These are phyloP conservation scores for Beauveria scarabaeidicola DNA, from an alignment of 2,329 filamentous ascomycete species.

Conservation along the genomic window DNA sequence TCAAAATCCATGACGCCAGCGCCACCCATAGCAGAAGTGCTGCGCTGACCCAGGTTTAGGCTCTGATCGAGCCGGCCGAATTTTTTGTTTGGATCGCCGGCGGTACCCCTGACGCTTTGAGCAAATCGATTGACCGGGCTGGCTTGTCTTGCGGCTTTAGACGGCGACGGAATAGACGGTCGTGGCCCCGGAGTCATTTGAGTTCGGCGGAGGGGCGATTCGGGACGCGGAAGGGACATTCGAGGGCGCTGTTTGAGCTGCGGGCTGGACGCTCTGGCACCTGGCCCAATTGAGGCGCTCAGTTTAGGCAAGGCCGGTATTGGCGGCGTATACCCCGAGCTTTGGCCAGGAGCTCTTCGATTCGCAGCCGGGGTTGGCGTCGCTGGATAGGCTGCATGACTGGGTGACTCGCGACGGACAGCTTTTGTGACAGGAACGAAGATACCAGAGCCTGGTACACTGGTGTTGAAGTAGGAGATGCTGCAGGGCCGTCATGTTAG, in stretches of 20 bases:
- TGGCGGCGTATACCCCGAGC: slow-evolving; percentile 54
- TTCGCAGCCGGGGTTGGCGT: slow-evolving; percentile 58
- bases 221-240: slow-evolving; percentile 75
- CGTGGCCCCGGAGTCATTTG: slow-evolving; percentile 54
- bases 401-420: slow-evolving; percentile 53
- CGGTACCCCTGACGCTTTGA: slow-evolving; percentile 53
- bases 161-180: slow-evolving; percentile 48
- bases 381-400: slow-evolving; percentile 40
- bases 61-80: slow-evolving; percentile 38
- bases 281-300: slow-evolving; percentile 77
- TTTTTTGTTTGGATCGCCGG: slow-evolving; percentile 54
- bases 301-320: slow-evolving; percentile 66
- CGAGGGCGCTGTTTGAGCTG: slow-evolving; percentile 57
- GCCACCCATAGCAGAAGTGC: slow-evolving; percentile 50
- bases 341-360: slow-evolving; percentile 46
- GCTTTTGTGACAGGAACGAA: slow-evolving; percentile 85
- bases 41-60: slow-evolving; percentile 46
- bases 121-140: slow-evolving; percentile 50
- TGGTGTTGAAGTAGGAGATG: slow-evolving; percentile 73
- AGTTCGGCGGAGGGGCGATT: slow-evolving; percentile 69
- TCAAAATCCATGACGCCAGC: slow-evolving; percentile 44
- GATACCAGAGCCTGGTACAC: slow-evolving; percentile 74
- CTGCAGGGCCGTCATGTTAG: slow-evolving; percentile 27
- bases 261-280: slow-evolving; percentile 59
- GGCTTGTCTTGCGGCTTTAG: slow-evolving; percentile 24